Evolutionary conservation across 768 basidiomycete species (phyloP).

Genomic region (Mycena polygramma): DNA sequence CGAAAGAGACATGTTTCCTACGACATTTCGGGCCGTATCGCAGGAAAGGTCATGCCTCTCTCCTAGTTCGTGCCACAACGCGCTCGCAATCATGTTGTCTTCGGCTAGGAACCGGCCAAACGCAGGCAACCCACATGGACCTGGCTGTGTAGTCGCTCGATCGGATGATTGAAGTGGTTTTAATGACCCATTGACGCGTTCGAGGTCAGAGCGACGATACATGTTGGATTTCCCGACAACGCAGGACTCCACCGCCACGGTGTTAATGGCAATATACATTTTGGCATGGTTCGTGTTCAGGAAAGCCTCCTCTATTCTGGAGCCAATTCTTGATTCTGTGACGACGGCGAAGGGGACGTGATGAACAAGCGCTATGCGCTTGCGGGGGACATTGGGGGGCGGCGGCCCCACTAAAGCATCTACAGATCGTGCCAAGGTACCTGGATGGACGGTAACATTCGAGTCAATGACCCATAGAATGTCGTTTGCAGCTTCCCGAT

Average conservation of each 20-base stretch:
- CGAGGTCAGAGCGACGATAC: slow-evolving; percentile 91
- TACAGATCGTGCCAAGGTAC: slow-evolving; percentile 87
- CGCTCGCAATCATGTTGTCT: slow-evolving; percentile 96
- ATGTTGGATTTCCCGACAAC: slow-evolving; percentile 97
- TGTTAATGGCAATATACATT: slow-evolving; percentile 97
- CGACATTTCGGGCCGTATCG: slow-evolving; percentile 90
- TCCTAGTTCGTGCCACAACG: slow-evolving; percentile 94
- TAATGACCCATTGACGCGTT: slow-evolving; percentile 77
- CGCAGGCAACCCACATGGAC: slow-evolving; percentile 72
- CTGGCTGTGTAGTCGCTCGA: slow-evolving; percentile 43
- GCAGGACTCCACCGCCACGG: slow-evolving; percentile 90
- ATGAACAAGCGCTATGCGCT: slow-evolving; percentile 88
- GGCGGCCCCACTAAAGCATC: slow-evolving; percentile 71
- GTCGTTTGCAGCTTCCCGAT: slow-evolving; percentile 84
- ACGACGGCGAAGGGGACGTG: slow-evolving; percentile 93
- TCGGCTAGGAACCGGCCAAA: slow-evolving; percentile 95
- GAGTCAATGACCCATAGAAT: slow-evolving; percentile 98
- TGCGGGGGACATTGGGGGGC: slow-evolving; percentile 47
- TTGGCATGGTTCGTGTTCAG: slow-evolving; percentile 98
- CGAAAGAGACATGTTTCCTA: slow-evolving; percentile 87
- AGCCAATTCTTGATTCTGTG: slow-evolving; percentile 78
- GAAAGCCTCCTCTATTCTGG: slow-evolving; percentile 92
- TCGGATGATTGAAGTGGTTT: slow-evolving; percentile 55
- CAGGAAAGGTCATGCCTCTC: slow-evolving; percentile 91
- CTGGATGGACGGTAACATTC: slow-evolving; percentile 84